These are phyloP conservation scores for Veloporphyrellus conicus DNA, from an alignment of 1,284 basidiomycete species.

Conservation along the genomic window DNA sequence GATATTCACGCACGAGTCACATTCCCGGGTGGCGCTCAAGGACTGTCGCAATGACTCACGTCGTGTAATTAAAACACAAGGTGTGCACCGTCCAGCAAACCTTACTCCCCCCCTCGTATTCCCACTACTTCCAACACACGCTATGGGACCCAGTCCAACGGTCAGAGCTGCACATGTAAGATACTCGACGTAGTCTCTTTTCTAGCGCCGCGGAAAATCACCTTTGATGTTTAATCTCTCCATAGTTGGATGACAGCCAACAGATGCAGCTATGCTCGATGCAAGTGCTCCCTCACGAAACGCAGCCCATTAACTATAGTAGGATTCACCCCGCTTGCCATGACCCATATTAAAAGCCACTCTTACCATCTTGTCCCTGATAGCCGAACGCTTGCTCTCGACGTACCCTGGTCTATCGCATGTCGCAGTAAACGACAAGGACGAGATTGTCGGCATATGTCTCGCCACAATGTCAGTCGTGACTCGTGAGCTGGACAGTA, in stretches of 20 bases:
- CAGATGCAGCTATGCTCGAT: not conserved
- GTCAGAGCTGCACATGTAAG: constrained; percentile 2
- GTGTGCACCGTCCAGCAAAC: not conserved
- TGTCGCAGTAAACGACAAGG: constrained; percentile 4
- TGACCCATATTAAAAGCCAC: not conserved
- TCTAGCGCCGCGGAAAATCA: not conserved
- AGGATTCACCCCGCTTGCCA: not conserved
- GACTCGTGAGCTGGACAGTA: too few relatives aligned
- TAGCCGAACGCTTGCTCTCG: constrained; percentile 2
- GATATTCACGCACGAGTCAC: not conserved
- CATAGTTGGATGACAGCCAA: constrained; percentile 1
- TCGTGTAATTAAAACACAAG: not conserved
- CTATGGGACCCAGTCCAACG: constrained; percentile 21
- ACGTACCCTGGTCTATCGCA: constrained; percentile 8
- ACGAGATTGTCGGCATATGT: constrained; percentile 8
- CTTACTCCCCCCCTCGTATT: constrained; percentile 25
- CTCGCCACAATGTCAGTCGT: constrained; percentile 11
- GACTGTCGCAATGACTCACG: not conserved
- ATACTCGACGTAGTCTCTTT: not conserved
- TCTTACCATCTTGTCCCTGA: not conserved
- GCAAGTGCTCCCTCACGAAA: not conserved
- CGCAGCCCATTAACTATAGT: not conserved
- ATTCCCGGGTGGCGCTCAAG: not conserved
- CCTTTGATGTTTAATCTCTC: not conserved
- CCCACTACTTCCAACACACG: constrained; percentile 12